phyloP scores from a whole-genome alignment of 2,329 filamentous ascomycete species.

The Alternaria arborescens region DNA sequence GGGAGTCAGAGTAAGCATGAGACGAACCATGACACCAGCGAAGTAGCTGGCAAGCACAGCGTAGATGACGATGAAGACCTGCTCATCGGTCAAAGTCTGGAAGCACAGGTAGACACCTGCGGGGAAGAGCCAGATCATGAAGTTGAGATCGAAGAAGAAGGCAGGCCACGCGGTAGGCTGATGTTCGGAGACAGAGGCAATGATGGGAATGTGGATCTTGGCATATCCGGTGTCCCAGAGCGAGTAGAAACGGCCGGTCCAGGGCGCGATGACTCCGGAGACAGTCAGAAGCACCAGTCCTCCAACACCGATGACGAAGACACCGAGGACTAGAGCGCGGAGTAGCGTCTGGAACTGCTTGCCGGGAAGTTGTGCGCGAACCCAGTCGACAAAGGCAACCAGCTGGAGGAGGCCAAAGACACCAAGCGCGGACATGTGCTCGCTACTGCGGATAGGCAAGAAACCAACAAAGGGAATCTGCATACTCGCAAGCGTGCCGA shows the following conservation, averaged over 20 bases:
- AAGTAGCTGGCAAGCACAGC: constrained; percentile 98
- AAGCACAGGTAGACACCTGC: constrained; percentile 99
- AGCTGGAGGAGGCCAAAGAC: constrained; percentile 96
- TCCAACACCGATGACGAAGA: constrained; percentile 76
- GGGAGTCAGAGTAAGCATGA: constrained; percentile 97
- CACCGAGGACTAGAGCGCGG: constrained; percentile 74
- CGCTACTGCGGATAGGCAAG: constrained; percentile 92
- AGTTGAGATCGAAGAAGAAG: constrained; percentile 98
- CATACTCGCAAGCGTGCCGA: constrained; percentile 97
- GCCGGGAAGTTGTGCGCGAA: constrained; percentile 85
- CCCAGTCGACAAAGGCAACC: constrained; percentile 88
- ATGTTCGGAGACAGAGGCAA: constrained; percentile 99
- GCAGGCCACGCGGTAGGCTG: constrained; percentile 98
- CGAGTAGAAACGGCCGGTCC: constrained; percentile 98
- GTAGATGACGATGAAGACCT: constrained; percentile 98
- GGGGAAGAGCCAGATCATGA: constrained; percentile 99
- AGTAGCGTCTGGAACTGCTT: constrained; percentile 95
- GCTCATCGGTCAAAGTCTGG: constrained; percentile 90
- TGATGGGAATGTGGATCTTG: constrained; percentile 99
- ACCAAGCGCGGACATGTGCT: constrained; percentile 96
- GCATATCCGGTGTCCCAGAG: constrained; percentile 98
- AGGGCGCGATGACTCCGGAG: constrained; percentile 91
- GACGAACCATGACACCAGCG: constrained; percentile 97
- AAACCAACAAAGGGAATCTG: constrained; percentile 99
- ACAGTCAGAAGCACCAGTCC: constrained; percentile 85